These are phyloP conservation scores for Chlorella sp. DNA, from an alignment of 139 green algal species.

Conservation along the genomic window DNA sequence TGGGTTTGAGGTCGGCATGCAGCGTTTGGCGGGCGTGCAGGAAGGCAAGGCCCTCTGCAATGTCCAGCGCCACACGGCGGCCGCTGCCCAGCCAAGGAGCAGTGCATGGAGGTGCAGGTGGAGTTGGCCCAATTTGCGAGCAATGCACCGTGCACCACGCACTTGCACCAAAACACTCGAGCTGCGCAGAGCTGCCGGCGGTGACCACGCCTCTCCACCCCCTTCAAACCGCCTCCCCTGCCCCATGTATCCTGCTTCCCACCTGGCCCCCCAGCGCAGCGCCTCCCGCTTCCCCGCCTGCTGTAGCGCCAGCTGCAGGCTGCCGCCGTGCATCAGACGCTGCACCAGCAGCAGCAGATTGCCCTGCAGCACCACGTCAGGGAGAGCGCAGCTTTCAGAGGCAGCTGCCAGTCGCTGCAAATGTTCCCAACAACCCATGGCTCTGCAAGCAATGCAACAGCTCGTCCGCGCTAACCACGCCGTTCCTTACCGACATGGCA, in stretches of 20 bases:
- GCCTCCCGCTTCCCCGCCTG: not conserved
- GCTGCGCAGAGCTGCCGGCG: no score
- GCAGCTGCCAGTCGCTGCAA: not conserved
- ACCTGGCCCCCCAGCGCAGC: not conserved
- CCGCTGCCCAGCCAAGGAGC: not conserved
- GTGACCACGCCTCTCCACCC: no score
- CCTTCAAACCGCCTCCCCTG: no score
- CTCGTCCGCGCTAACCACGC: no score
- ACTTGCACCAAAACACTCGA: no score
- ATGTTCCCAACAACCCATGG: no score
- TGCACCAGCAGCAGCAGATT: conserved; percentile 1
- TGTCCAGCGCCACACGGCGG: not conserved
- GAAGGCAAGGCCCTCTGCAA: conserved; percentile 6
- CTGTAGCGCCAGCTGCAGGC: not conserved
- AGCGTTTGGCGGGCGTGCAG: conserved; percentile 1
- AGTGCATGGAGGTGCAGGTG: no score
- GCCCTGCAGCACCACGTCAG: not conserved
- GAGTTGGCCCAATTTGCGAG: not conserved
- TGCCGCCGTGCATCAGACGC: conserved; percentile 7
- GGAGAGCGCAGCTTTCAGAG: not conserved
- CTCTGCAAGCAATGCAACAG: no score
- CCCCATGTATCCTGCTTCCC: not conserved
- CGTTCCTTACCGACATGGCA: not conserved
- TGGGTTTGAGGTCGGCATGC: conserved; percentile 17
- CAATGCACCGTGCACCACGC: no score